Evolutionary conservation across 2,329 filamentous ascomycete species (phyloP).

Genomic region (Zelopaecilomyces penicillatus): DNA sequence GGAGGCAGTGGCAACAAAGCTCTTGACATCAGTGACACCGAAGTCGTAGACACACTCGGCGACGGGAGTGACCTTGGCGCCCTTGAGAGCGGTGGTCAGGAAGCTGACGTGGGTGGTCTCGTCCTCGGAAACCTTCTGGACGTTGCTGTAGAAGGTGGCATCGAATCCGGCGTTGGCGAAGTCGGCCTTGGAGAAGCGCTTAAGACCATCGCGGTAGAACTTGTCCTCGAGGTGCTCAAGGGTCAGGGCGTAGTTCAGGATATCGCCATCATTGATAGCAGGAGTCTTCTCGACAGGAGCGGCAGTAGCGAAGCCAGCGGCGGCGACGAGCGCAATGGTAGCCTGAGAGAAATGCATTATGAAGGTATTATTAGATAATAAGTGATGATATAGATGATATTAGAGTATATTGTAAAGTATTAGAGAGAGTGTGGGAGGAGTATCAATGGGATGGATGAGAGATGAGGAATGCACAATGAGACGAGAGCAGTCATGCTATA

Average conservation of each 20-base stretch:
- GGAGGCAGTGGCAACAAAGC: constrained; percentile 52
- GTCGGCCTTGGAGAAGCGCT: constrained; percentile 45
- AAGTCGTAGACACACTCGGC: constrained; percentile 50
- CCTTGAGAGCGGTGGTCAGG: constrained; percentile 35
- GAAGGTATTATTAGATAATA: too few relatives aligned
- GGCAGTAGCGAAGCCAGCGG: constrained; percentile 9
- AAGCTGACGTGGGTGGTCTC: constrained; percentile 49
- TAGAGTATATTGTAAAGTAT: too few relatives aligned
- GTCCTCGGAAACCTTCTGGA: constrained; percentile 47
- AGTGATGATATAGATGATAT: too few relatives aligned
- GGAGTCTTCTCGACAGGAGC: constrained; percentile 11
- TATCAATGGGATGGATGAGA: too few relatives aligned
- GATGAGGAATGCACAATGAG: too few relatives aligned
- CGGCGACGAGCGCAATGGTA: constrained; percentile 8
- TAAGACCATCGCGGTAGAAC: constrained; percentile 54
- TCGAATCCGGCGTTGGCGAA: constrained; percentile 45
- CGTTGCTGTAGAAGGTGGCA: constrained; percentile 46
- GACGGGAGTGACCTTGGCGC: constrained; percentile 40
- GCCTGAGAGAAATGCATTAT: constrained; percentile 5
- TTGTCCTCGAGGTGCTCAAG: constrained; percentile 51
- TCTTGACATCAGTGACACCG: constrained; percentile 47
- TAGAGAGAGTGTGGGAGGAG: too few relatives aligned
- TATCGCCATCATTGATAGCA: constrained; percentile 17
- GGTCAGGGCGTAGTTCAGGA: constrained; percentile 39
- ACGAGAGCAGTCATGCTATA: too few relatives aligned